These are phyloP conservation scores for Brassica hybrid DNA, from an alignment of 441 rosid genomes.

Conservation along the genomic window DNA sequence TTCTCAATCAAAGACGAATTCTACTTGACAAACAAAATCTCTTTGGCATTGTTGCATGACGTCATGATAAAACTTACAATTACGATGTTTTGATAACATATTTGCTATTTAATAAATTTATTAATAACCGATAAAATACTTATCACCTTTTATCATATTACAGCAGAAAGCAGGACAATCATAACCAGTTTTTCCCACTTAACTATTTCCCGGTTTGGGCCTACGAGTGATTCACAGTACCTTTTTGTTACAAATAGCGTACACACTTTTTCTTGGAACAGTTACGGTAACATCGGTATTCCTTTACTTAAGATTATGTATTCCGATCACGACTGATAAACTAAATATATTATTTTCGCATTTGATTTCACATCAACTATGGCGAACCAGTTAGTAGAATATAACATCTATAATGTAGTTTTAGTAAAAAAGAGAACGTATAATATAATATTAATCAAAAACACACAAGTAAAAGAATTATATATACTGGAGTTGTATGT, in stretches of 20 bases:
- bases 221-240: background rate
- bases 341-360: too few species aligned
- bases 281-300: background rate
- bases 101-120: background rate
- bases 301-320: background rate
- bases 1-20: conserved; percentile 21
- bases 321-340: background rate
- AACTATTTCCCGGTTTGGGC: conserved; percentile 1
- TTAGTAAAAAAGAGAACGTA: too few species aligned
- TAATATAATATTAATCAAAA: too few species aligned
- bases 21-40: conserved; percentile 23
- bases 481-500: too few species aligned
- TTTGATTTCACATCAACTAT: too few species aligned
- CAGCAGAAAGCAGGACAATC: conserved; percentile 30
- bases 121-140: background rate
- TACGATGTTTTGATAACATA: background rate
- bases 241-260: background rate
- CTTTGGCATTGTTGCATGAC: conserved; percentile 25
- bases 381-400: too few species aligned
- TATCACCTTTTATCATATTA: conserved; percentile 12
- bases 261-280: background rate
- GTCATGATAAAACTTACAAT: background rate
- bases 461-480: too few species aligned
- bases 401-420: too few species aligned
- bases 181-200: background rate